A percentile compares a stretch with the other conserved stretches of the same genome.
Conservation (phyloP, 371 early-diverging fungal genomes). For the Mortierella sp. region DNA sequence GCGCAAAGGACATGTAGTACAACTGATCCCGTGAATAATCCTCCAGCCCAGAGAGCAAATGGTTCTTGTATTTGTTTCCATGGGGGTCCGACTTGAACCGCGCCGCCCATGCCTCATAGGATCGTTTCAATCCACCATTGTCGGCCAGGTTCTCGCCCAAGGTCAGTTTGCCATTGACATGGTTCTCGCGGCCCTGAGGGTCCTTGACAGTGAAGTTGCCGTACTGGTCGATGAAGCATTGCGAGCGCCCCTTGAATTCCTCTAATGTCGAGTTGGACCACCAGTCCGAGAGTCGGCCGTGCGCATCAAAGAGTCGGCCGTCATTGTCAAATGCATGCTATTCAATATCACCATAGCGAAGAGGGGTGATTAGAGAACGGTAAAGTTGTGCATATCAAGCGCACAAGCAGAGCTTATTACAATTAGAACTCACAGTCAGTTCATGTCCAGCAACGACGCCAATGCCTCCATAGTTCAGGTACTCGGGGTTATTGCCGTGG, state of each 20-base stretch:
- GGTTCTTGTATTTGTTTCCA: constrained; percentile 59
- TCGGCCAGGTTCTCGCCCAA: constrained; percentile 79
- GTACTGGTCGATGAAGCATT: constrained; percentile 78
- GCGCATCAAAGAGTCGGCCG: constrained; percentile 69
- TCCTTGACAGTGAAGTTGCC: constrained; percentile 65
- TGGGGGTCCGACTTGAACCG: constrained; percentile 46
- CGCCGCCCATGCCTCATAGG: constrained; percentile 62
- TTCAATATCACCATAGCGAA: background rate
- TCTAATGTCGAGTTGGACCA: constrained; percentile 70
- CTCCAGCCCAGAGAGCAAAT: constrained; percentile 68
- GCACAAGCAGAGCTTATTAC: background rate
- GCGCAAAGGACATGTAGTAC: constrained; percentile 70
- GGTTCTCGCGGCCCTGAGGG: constrained; percentile 59
- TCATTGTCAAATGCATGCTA: constrained; percentile 63
- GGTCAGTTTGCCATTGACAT: constrained; percentile 73
- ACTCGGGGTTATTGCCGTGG: constrained; percentile 61
- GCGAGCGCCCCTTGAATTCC: constrained; percentile 65
- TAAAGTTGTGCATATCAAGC: no score
- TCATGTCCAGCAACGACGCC: constrained; percentile 77
- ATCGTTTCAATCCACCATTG: constrained; percentile 58
- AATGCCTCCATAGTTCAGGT: constrained; percentile 73
- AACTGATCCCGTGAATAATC: constrained; percentile 67
- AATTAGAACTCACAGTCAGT: constrained; percentile 60
- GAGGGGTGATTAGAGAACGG: background rate
- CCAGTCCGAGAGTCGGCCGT: constrained; percentile 70